These are phyloP conservation scores for Kluyveromyces aestuarii DNA, from an alignment of 805 yeast genomes.

Conservation along the genomic window DNA sequence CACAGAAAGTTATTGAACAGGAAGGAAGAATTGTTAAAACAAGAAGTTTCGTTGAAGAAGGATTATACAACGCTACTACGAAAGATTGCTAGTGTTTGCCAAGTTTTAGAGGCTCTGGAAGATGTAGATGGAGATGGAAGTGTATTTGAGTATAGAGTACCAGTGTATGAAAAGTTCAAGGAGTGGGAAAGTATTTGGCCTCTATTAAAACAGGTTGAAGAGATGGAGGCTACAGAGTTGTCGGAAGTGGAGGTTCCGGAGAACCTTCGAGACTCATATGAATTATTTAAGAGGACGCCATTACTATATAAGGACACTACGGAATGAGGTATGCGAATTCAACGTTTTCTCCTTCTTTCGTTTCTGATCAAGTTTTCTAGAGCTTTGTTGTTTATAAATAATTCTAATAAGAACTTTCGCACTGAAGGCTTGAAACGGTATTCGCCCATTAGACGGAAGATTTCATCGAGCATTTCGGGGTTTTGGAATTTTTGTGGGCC, in stretches of 20 bases:
- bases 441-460: conserved; percentile 40
- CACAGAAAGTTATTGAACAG: conserved; percentile 12
- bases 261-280: conserved; percentile 20
- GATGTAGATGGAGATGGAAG: conserved; percentile 4
- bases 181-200: conserved; percentile 20
- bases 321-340: background rate
- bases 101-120: conserved; percentile 12
- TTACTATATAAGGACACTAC: conserved; percentile 20
- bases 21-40: conserved; percentile 25
- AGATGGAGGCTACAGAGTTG: conserved; percentile 1
- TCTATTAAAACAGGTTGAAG: conserved; percentile 13
- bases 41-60: conserved; percentile 20
- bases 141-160: conserved; percentile 6
- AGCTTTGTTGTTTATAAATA: conserved; percentile 45
- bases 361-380: conserved; percentile 43
- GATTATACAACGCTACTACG: conserved; percentile 26
- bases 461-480: conserved; percentile 45
- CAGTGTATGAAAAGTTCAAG: conserved; percentile 11
- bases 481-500: conserved; percentile 45
- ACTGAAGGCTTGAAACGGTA: conserved; percentile 55
- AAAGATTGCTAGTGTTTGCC: conserved; percentile 20
- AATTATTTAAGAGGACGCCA: conserved; percentile 20
- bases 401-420: conserved; percentile 56
- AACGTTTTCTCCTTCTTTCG: conserved; percentile 27
- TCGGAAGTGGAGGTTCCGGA: conserved; percentile 16